Evolutionary conservation across 768 basidiomycete species (phyloP), one percentile per base, ranked within the genome.

Genomic region (Termitomyces heimii): DNA sequence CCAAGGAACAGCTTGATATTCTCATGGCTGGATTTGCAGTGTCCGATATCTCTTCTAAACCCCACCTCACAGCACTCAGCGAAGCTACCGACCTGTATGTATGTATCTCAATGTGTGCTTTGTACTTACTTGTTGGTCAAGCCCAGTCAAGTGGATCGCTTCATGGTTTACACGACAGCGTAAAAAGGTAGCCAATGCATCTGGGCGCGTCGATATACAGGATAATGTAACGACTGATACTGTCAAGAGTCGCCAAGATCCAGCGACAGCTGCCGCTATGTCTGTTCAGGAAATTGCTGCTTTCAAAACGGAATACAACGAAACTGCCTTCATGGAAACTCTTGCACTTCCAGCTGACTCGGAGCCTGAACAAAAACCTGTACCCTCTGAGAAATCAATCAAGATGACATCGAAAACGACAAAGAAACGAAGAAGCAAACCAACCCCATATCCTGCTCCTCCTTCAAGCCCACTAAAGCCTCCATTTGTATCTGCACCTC

Each of bases 81-180:
- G 60, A 63, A 13, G 62, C 70, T 46, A 71, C 67, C n/a, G 67
- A 68, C 54, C 64, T 75, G 74, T 74, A 68, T 61, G 73, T 66
- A 29, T 55, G 45, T 39, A 31, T 40, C 7, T 39, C 1, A 56
- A n/a, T 52, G 46, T 46, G 35, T 48, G 54, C 46, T 12, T 46
- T 34, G 20, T 42, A 26, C 39, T 43, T 12, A 24, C 18, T 35
- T 24, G 22, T 42, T 42, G 14, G 18, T 46, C 49, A 58, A 73
- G 74, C 34, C 63, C 71, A 28, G 24, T 46, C 24, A 69, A 68
- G 59, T 75, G 75, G 74, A 73, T 76, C 22, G 52, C 60, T 31
- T 66, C 68, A 31, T 76, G 73, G 73, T 71, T 71, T 31, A 60
- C 59, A 44, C 67, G 71, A 9, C 67, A 69, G 52, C 60, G 71